Conservation (phyloP, 2,329 filamentous ascomycete species). For the Endoconidiophora polonica region DNA sequence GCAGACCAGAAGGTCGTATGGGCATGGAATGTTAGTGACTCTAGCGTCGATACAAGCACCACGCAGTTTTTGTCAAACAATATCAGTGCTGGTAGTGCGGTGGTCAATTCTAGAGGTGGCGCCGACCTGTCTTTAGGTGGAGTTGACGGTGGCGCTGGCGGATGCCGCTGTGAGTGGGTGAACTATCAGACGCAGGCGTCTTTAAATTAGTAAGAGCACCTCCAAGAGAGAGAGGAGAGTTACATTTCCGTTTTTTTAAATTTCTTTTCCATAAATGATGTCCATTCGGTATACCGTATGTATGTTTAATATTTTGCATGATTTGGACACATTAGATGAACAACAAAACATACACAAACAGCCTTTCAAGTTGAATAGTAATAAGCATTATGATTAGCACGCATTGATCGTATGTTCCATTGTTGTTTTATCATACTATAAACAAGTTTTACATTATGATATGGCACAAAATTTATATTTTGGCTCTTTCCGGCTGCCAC, state of each 20-base stretch:
- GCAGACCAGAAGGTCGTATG: slow-evolving; percentile 35
- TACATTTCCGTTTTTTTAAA: too few relatives aligned
- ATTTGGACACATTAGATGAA: background rate
- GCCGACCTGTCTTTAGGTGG: slow-evolving; percentile 35
- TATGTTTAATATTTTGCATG: background rate
- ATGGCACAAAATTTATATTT: slow-evolving; percentile 12
- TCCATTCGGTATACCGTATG: background rate
- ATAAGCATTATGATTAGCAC: background rate
- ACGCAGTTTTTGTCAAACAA: slow-evolving; percentile 32
- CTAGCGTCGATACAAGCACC: slow-evolving; percentile 27
- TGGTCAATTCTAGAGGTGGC: slow-evolving; percentile 34
- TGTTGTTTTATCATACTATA: background rate
- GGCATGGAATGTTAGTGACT: slow-evolving; percentile 32
- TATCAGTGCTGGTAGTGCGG: slow-evolving; percentile 31
- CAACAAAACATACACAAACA: background rate
- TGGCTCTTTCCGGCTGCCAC: slow-evolving; percentile 18
- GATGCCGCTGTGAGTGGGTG: slow-evolving; percentile 44
- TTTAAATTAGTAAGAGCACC: background rate
- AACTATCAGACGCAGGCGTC: slow-evolving; percentile 22
- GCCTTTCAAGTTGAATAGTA: background rate
- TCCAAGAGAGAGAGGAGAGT: background rate
- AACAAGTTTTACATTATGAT: background rate
- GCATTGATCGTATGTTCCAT: background rate
- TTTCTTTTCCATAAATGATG: too few relatives aligned
- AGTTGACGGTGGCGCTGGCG: slow-evolving; percentile 45